Evolutionary conservation across 768 basidiomycete species (phyloP).

Genomic region (Boletus vermiculosoides): DNA sequence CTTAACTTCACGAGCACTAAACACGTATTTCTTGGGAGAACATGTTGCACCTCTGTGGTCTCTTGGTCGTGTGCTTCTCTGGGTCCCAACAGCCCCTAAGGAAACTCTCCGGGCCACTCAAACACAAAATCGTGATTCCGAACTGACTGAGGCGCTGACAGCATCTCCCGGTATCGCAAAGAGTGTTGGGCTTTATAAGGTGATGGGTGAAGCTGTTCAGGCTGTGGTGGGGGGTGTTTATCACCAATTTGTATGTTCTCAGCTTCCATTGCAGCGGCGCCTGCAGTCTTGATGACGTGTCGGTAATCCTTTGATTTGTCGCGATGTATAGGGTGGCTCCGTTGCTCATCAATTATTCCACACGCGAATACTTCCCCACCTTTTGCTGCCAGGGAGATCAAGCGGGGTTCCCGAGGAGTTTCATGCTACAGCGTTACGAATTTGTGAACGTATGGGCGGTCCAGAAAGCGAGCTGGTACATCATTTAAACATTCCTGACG

Average conservation of each 20-base stretch:
- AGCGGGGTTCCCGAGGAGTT: slow-evolving; percentile 33
- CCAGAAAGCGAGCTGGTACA: slow-evolving; percentile 21
- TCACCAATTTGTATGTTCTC: slow-evolving; percentile 69
- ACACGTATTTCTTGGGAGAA: slow-evolving; percentile 72
- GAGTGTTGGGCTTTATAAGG: slow-evolving; percentile 70
- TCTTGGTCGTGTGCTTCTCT: slow-evolving; percentile 68
- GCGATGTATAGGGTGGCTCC: slow-evolving; percentile 29
- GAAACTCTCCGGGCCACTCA: slow-evolving; percentile 30
- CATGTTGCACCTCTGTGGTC: slow-evolving; percentile 75
- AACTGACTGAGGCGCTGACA: slow-evolving; percentile 30
- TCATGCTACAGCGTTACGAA: slow-evolving; percentile 23
- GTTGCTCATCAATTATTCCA: slow-evolving; percentile 35
- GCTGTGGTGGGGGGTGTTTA: slow-evolving; percentile 76
- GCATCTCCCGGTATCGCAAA: slow-evolving; percentile 38
- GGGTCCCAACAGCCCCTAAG: slow-evolving; percentile 59
- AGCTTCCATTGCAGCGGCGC: slow-evolving; percentile 22
- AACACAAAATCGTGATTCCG: slow-evolving; percentile 20
- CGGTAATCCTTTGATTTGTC: slow-evolving; percentile 4
- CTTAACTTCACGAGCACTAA: slow-evolving; percentile 55
- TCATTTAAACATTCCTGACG: neutral
- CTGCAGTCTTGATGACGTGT: neutral
- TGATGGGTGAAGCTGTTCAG: slow-evolving; percentile 73
- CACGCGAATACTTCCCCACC: slow-evolving; percentile 35
- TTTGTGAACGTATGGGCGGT: slow-evolving; percentile 34
- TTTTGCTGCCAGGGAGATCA: slow-evolving; percentile 28